Base-by-base conservation (phyloP, 192 early-diverging fungal species). In the Backusella westeae region DNA sequence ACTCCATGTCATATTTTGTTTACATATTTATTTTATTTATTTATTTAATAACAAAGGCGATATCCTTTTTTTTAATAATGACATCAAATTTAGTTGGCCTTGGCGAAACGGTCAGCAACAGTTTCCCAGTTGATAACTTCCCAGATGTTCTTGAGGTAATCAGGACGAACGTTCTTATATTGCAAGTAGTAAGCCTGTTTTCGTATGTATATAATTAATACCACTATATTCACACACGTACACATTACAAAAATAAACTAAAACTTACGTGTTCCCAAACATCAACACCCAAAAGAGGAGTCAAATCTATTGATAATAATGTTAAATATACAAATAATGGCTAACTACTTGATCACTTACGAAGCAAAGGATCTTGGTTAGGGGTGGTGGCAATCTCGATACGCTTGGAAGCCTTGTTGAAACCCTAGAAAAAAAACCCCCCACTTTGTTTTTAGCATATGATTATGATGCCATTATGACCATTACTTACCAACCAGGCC, bases 71-170 rank as follows among this genome's bases (percentile, higher is more conserved):
- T 9, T 34, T 44, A 14, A 4, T 39, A 26, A 34, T 39, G 19
- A 2, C 8, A 26, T 23, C 8, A 26, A 6, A 76, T 53, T 85
- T 87, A 86, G 49, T 84, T 83, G 74, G 86, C 93, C 68, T 90
- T 91, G 75, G 90, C 90, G 81, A 92, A 95, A 74, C 97, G 91
- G 74, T 91, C 91, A 67, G 90, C 88, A 39, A 98, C 97, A 74
- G 94, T 93, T 90, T 97, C 95, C 97, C 97, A 99, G 94, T 99
- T 99, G 80, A 99, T 85, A 0, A 99, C 94, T 32, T 92, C 90
- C 96, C 96, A 99, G 72, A 97, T 91, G 39, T 94, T 92, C 88
- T 96, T 94, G 69, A 99, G 85, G 83, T 99, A 99, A 69, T 97
- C 95, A n/a, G 94, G 94, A 77, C 95, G 94, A 53, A 93, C 97